Base-by-base conservation (phyloP, 495 filamentous ascomycete genomes). In the Gamarada debralockiae region DNA sequence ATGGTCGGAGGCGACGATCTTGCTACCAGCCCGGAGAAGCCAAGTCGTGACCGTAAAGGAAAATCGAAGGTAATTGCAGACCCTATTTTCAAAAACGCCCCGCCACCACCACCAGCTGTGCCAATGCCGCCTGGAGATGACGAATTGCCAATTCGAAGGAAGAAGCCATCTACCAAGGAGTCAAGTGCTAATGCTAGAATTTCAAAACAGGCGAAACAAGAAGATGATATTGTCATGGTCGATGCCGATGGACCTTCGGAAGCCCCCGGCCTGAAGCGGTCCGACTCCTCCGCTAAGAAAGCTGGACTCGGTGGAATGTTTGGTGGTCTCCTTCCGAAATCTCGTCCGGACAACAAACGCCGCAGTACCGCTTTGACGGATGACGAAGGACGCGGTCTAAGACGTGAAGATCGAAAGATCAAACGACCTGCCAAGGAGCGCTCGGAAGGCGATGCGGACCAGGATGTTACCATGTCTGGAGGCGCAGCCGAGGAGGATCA, bases 151-250 rank as follows among this genome's bases (percentile, higher is more conserved):
- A 27, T 34, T 45, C 58, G 53, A 36, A 31, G 38, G 33, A 31
- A 41, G 52, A 36, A 24, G 33, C 47, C 52, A 50, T 46, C 27
- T 36, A 40, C 33, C 13, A 59, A 39, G 53, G 54, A 59, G 14
- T 21, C 57, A 39, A 42, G 29, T 42, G 62, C 62, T 61, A 65
- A 61, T 36, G 34, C 49, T 4, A 57, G 31, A 49, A 25, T 29
- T 45, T 25, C n/a, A 17, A 59, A 61, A 44, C 61, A 64, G 61
- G 31, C 37, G 6, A 61, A 58, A 54, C 43, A 74, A 20, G 74
- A 77, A 1, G 75, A 79, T 20, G 72, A 73, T 49, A 68, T 74
- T 43, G 66, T 73, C 33, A 73, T 78, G 75, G 69, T 67, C 14
- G 72, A 70, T 31, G 67, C 69, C 4, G 58, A 55, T 38, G 74